Evolutionary conservation across 768 basidiomycete species (phyloP).

Genomic region (Tricholoma saponaceum): DNA sequence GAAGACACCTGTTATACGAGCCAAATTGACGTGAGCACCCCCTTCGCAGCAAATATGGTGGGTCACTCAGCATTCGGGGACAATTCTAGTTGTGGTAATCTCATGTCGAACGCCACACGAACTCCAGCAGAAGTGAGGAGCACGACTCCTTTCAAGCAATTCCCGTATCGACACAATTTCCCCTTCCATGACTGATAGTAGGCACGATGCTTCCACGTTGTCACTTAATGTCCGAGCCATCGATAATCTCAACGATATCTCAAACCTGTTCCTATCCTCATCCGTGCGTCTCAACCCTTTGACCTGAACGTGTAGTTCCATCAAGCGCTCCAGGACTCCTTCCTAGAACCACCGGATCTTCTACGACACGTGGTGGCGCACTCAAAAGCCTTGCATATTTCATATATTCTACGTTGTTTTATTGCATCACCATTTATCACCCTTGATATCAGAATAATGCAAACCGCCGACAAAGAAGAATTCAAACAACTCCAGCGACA

Average conservation of each 20-base stretch:
- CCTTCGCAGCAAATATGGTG: background rate
- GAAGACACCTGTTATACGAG: background rate
- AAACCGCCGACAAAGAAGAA: conserved; percentile 3
- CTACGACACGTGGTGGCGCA: background rate
- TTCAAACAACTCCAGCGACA: conserved; percentile 21
- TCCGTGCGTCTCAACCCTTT: background rate
- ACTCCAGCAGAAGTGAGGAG: too few relatives aligned
- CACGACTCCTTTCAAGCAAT: too few relatives aligned
- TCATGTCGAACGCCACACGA: background rate
- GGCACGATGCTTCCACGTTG: background rate
- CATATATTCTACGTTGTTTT: background rate
- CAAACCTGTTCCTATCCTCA: background rate
- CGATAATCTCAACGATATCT: too few relatives aligned
- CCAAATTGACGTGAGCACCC: background rate
- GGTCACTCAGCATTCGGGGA: background rate
- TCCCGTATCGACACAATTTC: background rate
- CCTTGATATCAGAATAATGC: background rate
- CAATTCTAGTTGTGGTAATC: background rate
- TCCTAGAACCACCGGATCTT: background rate
- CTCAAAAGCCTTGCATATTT: background rate
- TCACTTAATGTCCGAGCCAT: background rate
- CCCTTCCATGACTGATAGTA: background rate
- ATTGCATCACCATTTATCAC: background rate
- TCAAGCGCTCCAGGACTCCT: background rate
- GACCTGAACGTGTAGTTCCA: background rate